Percentiles rank a stretch among this genome's conserved stretches.
phyloP scores from a whole-genome alignment of 169 alveolate species.

The Theileria parva region DNA sequence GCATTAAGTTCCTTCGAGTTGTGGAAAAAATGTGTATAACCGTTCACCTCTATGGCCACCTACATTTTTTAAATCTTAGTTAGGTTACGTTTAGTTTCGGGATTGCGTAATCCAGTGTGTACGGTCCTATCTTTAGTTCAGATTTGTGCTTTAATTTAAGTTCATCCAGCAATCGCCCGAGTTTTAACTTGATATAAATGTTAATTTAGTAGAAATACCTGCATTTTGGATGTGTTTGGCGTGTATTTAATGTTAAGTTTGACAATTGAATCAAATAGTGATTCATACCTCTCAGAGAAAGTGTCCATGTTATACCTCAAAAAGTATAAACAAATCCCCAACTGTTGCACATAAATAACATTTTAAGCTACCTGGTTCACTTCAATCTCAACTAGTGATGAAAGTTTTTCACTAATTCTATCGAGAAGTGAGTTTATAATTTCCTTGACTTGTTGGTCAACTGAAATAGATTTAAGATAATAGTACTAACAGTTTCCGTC shows the following conservation, averaged over 20 bases:
- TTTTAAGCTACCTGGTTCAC: constrained; percentile 53
- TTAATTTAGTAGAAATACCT: constrained; percentile 16
- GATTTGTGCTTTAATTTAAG: constrained; percentile 34
- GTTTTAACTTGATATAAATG: constrained; percentile 19
- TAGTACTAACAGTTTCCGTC: constrained; percentile 34
- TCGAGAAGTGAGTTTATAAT: constrained; percentile 38
- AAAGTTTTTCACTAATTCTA: constrained; percentile 14
- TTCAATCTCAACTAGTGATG: constrained; percentile 47
- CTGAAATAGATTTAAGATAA: background rate
- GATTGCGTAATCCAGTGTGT: constrained; percentile 62
- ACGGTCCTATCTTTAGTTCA: constrained; percentile 56
- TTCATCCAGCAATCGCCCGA: constrained; percentile 40
- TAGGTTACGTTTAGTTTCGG: constrained; percentile 47
- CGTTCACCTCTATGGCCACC: constrained; percentile 68
- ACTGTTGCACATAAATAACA: background rate
- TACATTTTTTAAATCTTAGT: background rate
- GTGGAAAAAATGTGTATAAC: constrained; percentile 65
- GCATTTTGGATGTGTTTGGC: constrained; percentile 68
- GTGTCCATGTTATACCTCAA: constrained; percentile 22
- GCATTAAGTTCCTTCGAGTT: constrained; percentile 42
- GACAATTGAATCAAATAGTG: constrained; percentile 34
- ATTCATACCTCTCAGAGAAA: constrained; percentile 28
- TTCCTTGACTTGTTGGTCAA: constrained; percentile 6
- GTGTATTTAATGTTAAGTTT: constrained; percentile 27
- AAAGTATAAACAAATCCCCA: constrained; percentile 33